Conservation (phyloP, 805 yeast genomes). For the Sugiyamaella mastotermitis region DNA sequence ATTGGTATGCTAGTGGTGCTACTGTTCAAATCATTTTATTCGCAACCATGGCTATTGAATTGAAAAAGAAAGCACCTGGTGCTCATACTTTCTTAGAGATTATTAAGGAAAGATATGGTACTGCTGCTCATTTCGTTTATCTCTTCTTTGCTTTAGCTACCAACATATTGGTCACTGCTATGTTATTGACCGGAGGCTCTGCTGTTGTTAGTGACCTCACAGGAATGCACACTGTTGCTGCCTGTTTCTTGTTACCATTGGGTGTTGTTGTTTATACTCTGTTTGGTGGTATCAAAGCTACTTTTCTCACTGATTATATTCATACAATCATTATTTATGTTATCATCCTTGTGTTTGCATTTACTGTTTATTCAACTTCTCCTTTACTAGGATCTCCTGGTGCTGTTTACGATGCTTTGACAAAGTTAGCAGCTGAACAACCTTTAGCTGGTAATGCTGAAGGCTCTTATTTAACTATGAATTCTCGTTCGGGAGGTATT, state of each 20-base stretch:
- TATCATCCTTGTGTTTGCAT: slow-evolving; percentile 74
- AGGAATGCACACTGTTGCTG: slow-evolving; percentile 78
- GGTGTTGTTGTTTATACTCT: slow-evolving; percentile 71
- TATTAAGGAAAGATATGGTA: slow-evolving; percentile 74
- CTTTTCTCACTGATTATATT: slow-evolving; percentile 70
- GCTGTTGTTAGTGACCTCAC: slow-evolving; percentile 76
- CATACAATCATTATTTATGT: slow-evolving; percentile 79
- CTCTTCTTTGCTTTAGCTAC: slow-evolving; percentile 82
- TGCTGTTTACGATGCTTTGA: slow-evolving; percentile 67
- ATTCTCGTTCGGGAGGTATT: slow-evolving; percentile 78
- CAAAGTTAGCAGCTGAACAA: slow-evolving; percentile 43
- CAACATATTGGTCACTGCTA: slow-evolving; percentile 84
- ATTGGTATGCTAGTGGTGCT: slow-evolving; percentile 88
- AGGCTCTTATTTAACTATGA: slow-evolving; percentile 86
- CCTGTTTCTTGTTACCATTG: slow-evolving; percentile 74
- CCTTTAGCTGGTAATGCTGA: slow-evolving; percentile 78
- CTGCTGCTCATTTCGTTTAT: slow-evolving; percentile 51
- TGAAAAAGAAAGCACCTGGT: slow-evolving; percentile 82
- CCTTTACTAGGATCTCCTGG: slow-evolving; percentile 75
- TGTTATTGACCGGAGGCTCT: slow-evolving; percentile 87
- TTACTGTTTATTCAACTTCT: slow-evolving; percentile 69
- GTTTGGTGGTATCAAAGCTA: slow-evolving; percentile 79
- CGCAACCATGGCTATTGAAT: slow-evolving; percentile 81
- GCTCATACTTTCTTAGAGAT: slow-evolving; percentile 91
- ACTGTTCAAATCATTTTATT: slow-evolving; percentile 81